Evolutionary conservation across 345 rosid genomes (phyloP), one percentile per base, ranked within the genome.

Genomic region (Acer saccharum): DNA sequence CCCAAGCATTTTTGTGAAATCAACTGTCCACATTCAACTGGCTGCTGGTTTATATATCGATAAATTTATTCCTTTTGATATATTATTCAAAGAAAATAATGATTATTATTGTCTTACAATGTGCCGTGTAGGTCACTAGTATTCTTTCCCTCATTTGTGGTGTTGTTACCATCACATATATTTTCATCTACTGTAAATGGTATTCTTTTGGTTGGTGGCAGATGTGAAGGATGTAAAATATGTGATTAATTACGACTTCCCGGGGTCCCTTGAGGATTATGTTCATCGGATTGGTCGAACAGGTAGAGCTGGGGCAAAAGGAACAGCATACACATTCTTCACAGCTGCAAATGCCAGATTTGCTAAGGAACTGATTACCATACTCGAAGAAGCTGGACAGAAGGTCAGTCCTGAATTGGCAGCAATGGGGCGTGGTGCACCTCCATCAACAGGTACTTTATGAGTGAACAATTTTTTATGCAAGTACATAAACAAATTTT

Each of bases 231-330:
- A 97, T 77, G 97, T 97, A 32, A 94, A 89, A 83, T 97, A 89
- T 70, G 99, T 97, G 79, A 89, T 94, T 77, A 97, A 97, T 81
- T 97, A 97, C 52, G 99, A 97, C 88, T 97, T 97, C 80, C 99
- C 99, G 69, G 98, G 98, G 75, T 94, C 99, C 57, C 93, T 94
- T 7, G 99, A 97, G 80, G 99, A 97, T 87, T 97, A 97, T 70
- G 99, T 97, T 66, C 99, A 97, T 73, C 93, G 98, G 35, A 97
- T 97, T 76, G 99, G 99, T 73, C 83, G 99, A 78, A 94, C 99
- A 0, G 99, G 99, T 77, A 97, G 99, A 72, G 99, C 99, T 0
- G 99, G 99, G 43, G 99, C 99, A 1, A 97, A 94, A 85, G 99
- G 99, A 81, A 97, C 99, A 63, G 99, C 98, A 5, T 97, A 97